Base-by-base conservation (phyloP, 2,329 filamentous ascomycete species). In the Fusarium paranaense region DNA sequence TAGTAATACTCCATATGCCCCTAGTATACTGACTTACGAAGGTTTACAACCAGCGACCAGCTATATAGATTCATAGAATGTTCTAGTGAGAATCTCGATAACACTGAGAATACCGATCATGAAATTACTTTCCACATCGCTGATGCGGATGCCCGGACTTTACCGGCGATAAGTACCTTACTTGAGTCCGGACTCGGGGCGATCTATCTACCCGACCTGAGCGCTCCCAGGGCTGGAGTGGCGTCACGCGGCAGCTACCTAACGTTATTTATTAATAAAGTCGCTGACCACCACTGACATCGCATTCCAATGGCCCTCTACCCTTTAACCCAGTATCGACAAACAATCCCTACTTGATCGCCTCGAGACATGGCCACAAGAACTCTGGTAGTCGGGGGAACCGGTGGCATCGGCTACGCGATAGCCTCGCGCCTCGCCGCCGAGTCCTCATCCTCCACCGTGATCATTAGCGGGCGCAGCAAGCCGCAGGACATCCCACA, bases 301-400 rank as follows among this genome's bases (percentile, higher is more conserved):
- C 13, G 7, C 20, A 22, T 8, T 22, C 37, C 13, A 25, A 20
- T 42, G 40, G 11, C 11, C 6, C 11, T 45, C 8, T 8, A 5
- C 40, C n/a, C 13, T 16, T 8, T 25, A 4, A 22, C 7, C 20
- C 20, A 45, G 22, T 45, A 22, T 25, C 40, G 20, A 22, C 20
- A 16, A 22, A 45, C 22, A 45, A 25, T 8, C 4, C 13, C 2
- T 22, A 14, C 40, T 25, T 22, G 13, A 45, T 45, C 40, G 6
- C n/a, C 13, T 16, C 13, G 20, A 45, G 20, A 57, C 22, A 78
- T 78, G 76, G 65, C 67, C 16, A 73, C 73, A 37, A 73, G 74
- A 71, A 80, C 81, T 45, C 71, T 83, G 5, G 78, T 83, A 8
- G 77, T 83, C 2, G 81, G 82, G 59, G 82, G 82, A 32, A 83